These are phyloP conservation scores for Zasmidium citrigriseum DNA, from an alignment of 2,329 filamentous ascomycete genomes.

Conservation along the genomic window DNA sequence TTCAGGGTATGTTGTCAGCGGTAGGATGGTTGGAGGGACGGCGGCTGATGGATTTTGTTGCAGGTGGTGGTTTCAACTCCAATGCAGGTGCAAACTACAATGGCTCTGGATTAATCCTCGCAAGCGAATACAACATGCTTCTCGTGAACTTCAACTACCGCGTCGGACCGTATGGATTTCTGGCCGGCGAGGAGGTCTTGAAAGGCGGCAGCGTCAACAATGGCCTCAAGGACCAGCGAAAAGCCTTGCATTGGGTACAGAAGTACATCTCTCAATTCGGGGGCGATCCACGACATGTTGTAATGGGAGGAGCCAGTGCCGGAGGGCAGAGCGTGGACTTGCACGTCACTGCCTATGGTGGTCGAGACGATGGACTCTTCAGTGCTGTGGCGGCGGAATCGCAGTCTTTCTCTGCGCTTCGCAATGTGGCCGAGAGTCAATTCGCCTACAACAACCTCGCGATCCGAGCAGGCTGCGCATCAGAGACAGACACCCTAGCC, in stretches of 20 bases:
- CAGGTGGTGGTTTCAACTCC: slow-evolving; percentile 50
- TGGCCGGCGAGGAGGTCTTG: slow-evolving; percentile 59
- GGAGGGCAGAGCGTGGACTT: slow-evolving; percentile 67
- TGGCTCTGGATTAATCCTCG: slow-evolving; percentile 61
- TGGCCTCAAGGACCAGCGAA: slow-evolving; percentile 69
- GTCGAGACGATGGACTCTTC: slow-evolving; percentile 52
- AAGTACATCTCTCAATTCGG: slow-evolving; percentile 67
- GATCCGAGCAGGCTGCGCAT: slow-evolving; percentile 50
- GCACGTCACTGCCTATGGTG: slow-evolving; percentile 59
- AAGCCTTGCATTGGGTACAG: slow-evolving; percentile 70
- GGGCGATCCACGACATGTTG: slow-evolving; percentile 67
- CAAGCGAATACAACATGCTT: slow-evolving; percentile 61
- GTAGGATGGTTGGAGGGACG: slow-evolving; percentile 50
- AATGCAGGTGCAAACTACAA: slow-evolving; percentile 56
- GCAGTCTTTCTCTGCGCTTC: slow-evolving; percentile 53
- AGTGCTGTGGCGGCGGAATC: slow-evolving; percentile 57
- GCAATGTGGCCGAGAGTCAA: slow-evolving; percentile 51
- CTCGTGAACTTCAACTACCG: slow-evolving; percentile 77
- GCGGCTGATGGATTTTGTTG: slow-evolving; percentile 57
- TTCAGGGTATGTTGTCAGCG: slow-evolving; percentile 39
- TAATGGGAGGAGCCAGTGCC: slow-evolving; percentile 68
- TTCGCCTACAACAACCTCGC: slow-evolving; percentile 55
- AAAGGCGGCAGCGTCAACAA: slow-evolving; percentile 61
- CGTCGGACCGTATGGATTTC: slow-evolving; percentile 72
- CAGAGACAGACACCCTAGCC: slow-evolving; percentile 42